These are phyloP conservation scores for Borovskyia barvae DNA, from an alignment of 208 protist species.

Conservation along the genomic window DNA sequence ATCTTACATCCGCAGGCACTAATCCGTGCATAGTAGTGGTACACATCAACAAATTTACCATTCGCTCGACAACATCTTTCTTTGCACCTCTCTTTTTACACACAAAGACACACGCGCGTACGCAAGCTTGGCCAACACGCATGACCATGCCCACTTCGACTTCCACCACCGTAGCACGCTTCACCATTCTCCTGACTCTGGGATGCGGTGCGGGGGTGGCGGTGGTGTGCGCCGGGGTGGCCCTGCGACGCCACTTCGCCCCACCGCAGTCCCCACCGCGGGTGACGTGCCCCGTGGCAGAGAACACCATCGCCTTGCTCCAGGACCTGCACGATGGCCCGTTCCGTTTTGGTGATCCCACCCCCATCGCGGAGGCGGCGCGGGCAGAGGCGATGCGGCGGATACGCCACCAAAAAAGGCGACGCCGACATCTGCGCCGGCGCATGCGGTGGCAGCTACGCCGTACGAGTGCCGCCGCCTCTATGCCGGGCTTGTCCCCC, in stretches of 20 bases:
- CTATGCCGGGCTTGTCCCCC: no score
- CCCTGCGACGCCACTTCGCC: slow-evolving; percentile 11
- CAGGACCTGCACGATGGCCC: slow-evolving; percentile 42
- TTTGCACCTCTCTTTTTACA: neutral
- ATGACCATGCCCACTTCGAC: neutral
- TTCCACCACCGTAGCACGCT: neutral
- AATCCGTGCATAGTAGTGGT: no score
- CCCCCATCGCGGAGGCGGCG: slow-evolving; percentile 13
- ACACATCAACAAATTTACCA: no score
- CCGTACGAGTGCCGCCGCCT: no score
- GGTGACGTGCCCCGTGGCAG: slow-evolving; percentile 17
- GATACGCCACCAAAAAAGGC: slow-evolving; percentile 17
- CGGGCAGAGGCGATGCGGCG: slow-evolving; percentile 21
- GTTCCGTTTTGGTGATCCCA: slow-evolving; percentile 39
- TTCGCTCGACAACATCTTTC: neutral
- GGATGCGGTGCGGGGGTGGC: slow-evolving; percentile 10
- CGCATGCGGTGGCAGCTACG: slow-evolving; percentile 8
- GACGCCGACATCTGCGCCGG: slow-evolving; percentile 16
- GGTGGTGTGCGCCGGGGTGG: slow-evolving; percentile 8
- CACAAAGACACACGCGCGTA: neutral
- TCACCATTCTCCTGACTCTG: neutral
- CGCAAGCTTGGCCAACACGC: neutral
- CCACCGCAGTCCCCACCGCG: neutral
- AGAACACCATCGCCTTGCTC: slow-evolving; percentile 38
- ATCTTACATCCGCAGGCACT: neutral